Percentiles rank a stretch among this genome's conserved stretches.
Evolutionary conservation across 805 yeast genomes (phyloP).

Genomic region (Priceomyces carsonii): DNA sequence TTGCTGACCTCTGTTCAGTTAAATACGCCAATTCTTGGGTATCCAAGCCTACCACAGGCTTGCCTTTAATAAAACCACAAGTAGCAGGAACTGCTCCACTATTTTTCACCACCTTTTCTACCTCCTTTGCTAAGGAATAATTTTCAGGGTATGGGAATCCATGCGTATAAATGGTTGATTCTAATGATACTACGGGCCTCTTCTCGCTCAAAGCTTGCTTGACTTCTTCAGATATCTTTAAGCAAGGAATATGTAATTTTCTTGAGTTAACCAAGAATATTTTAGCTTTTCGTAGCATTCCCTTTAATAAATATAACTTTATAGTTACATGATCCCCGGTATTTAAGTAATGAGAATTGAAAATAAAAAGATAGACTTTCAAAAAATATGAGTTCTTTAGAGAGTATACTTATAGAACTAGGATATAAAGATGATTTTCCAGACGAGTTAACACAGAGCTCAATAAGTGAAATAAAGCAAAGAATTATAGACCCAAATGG

Average conservation of each 20-base stretch:
- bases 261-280: slow-evolving; percentile 3
- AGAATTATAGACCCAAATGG: background rate
- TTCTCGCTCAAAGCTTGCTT: slow-evolving; percentile 57
- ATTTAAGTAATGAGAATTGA: too few relatives aligned
- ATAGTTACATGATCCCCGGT: too few relatives aligned
- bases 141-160: slow-evolving; percentile 85
- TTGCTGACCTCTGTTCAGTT: slow-evolving; percentile 34
- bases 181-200: slow-evolving; percentile 77
- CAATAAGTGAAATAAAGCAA: background rate
- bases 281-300: slow-evolving; percentile 4
- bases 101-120: slow-evolving; percentile 59
- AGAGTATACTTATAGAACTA: too few relatives aligned
- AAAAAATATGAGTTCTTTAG: too few relatives aligned
- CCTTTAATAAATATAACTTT: too few relatives aligned
- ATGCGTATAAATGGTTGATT: slow-evolving; percentile 86
- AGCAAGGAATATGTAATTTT: slow-evolving; percentile 11
- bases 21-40: slow-evolving; percentile 48
- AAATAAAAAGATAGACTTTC: too few relatives aligned
- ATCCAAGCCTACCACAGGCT: slow-evolving; percentile 67
- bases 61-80: slow-evolving; percentile 72
- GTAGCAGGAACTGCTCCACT: slow-evolving; percentile 84
- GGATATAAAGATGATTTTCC: too few relatives aligned
- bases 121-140: slow-evolving; percentile 66
- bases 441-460: too few relatives aligned
- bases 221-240: slow-evolving; percentile 51